These are phyloP conservation scores for Aphanomyces astaci DNA, from an alignment of 352 stramenopile genomes.

Conservation along the genomic window DNA sequence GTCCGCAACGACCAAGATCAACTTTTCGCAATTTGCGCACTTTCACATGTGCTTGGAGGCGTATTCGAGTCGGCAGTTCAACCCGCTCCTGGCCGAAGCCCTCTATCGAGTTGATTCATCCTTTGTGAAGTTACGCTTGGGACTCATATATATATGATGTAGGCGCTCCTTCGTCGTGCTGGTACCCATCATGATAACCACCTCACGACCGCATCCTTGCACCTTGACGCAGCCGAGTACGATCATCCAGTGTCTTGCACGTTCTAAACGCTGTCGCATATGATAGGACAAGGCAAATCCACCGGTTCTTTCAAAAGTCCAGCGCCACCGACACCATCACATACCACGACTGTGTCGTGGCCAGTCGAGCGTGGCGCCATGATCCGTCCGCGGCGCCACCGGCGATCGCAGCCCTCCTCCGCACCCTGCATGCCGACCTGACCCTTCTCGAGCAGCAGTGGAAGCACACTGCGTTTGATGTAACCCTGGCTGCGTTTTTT, in stretches of 20 bases:
- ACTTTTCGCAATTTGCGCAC: constrained; percentile 85
- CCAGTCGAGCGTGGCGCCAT: neutral
- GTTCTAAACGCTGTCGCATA: neutral
- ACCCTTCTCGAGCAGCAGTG: constrained; percentile 11
- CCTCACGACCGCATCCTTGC: neutral
- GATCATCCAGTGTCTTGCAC: neutral
- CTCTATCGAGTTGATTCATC: constrained; percentile 51
- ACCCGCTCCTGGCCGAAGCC: constrained; percentile 67
- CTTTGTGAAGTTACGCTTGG: neutral
- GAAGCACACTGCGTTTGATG: constrained; percentile 20
- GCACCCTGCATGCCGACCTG: constrained; percentile 1
- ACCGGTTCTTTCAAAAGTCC: neutral
- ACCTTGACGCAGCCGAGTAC: neutral
- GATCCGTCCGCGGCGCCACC: neutral
- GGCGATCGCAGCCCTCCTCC: neutral
- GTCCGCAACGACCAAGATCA: constrained; percentile 63
- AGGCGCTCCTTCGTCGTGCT: neutral
- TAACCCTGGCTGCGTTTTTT: no score
- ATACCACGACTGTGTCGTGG: constrained; percentile 20
- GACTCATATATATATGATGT: neutral
- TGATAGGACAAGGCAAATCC: neutral
- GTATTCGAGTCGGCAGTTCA: constrained; percentile 50
- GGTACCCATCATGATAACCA: neutral
- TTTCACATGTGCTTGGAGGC: constrained; percentile 63
- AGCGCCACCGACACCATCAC: neutral